Base-by-base conservation (phyloP, 208 protist genomes). In the Kentomonas sorsogonicus region DNA sequence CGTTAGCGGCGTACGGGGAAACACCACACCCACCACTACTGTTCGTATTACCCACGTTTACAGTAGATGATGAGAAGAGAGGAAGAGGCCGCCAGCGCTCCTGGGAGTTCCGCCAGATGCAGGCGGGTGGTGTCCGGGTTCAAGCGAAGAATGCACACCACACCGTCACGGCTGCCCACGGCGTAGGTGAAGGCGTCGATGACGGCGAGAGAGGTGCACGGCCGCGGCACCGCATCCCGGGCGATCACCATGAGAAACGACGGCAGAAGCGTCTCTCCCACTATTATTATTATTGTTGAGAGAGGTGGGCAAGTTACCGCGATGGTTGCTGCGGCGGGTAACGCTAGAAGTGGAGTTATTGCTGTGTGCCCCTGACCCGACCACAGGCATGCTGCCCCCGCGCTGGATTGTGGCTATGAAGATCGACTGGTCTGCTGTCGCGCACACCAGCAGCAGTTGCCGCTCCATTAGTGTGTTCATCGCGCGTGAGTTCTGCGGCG, bases 391-490 rank as follows among this genome's bases (percentile, higher is more conserved):
- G n/a, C n/a, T n/a, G 40, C 60, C 44, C 10, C 75, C 63, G 3
- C 79, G 69, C 45, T 89, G 82, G 26, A 90, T 54, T 9, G 66
- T 80, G 29, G 74, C 82, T n/a, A 93, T 62, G 25, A 90, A 78
- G 7, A 93, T 72, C 2, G 86, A 93, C 27, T 81, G 69, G 25
- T 69, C 58, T 52, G 74, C 65, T 10, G 82, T 90, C 23, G 73
- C 82, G 52, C 82, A 90, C 33, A 89, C 66, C 36, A 93, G 76
- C n/a, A 93, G 72, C 40, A 90, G 69, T 50, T 77, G 77, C 41
- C 67, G 41, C 33, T 83, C 74, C 1, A 68, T 63, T n/a, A 72
- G 77, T 43, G 62, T 29, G 23, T 63, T 59, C 50, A 53, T 26
- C n/a, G 63, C 51, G 3, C 60, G 36, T 7, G 70, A 44, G 45